phyloP scores from a whole-genome alignment of 148 eudicot genomes.

The Mesembryanthemum crystallinum region DNA sequence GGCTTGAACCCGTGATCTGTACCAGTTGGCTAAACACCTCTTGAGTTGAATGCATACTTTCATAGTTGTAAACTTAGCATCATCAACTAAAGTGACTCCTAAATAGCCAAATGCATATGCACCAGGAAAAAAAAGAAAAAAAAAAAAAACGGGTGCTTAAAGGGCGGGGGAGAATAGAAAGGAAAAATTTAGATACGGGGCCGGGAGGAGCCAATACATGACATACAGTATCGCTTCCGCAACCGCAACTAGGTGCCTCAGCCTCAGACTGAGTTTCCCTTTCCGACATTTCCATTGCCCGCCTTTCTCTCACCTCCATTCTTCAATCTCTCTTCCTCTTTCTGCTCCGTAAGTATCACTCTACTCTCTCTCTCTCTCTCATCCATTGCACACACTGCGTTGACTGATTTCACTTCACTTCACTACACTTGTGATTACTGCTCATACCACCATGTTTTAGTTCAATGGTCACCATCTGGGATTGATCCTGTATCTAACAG shows the following conservation, averaged over 20 bases:
- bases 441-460: too few relatives aligned
- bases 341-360: slow-evolving; percentile 21
- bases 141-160: too few relatives aligned
- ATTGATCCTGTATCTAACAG: too few relatives aligned
- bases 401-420: neutral
- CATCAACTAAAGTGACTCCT: too few relatives aligned
- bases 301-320: neutral
- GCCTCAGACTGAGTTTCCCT: neutral
- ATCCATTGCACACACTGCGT: slow-evolving; percentile 7
- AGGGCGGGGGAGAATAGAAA: neutral
- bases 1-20: too few relatives aligned
- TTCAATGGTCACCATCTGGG: too few relatives aligned
- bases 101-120: too few relatives aligned
- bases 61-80: too few relatives aligned
- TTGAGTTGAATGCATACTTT: too few relatives aligned
- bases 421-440: neutral
- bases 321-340: slow-evolving; percentile 1
- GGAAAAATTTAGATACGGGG: too few relatives aligned
- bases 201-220: neutral
- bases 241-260: neutral
- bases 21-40: too few relatives aligned
- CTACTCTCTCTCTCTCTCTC: neutral
- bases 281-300: neutral
- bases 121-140: too few relatives aligned
- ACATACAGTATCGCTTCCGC: neutral